Conservation (phyloP, 371 early-diverging fungal genomes). For the Actinomortierella wolfii region DNA sequence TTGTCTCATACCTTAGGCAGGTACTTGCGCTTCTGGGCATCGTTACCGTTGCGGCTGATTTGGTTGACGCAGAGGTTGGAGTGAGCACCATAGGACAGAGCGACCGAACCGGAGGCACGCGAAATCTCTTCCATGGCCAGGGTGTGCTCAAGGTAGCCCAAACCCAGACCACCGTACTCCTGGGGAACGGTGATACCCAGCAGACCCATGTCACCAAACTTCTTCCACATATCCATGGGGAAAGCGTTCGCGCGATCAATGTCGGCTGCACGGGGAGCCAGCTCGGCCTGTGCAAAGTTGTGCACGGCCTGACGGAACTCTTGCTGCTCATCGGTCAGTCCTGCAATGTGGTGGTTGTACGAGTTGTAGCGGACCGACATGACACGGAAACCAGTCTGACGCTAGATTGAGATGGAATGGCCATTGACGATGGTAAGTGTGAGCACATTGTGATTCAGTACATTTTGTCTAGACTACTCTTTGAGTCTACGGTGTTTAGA, state of each 20-base stretch:
- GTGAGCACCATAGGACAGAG: slow-evolving; percentile 95
- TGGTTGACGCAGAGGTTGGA: slow-evolving; percentile 98
- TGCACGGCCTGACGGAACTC: slow-evolving; percentile 78
- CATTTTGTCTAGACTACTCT: too few relatives aligned
- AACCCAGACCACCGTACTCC: slow-evolving; percentile 88
- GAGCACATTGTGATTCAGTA: too few relatives aligned
- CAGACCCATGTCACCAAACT: slow-evolving; percentile 95
- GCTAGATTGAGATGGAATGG: too few relatives aligned
- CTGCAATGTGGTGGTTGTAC: slow-evolving; percentile 79
- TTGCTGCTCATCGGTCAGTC: slow-evolving; percentile 73
- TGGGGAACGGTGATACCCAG: slow-evolving; percentile 89
- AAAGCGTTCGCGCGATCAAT: slow-evolving; percentile 90
- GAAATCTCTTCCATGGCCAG: slow-evolving; percentile 95
- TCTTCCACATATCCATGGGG: slow-evolving; percentile 96
- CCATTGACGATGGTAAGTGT: too few relatives aligned
- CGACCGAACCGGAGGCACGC: slow-evolving; percentile 91
- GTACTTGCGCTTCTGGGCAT: slow-evolving; percentile 89
- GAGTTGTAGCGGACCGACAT: slow-evolving; percentile 23
- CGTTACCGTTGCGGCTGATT: slow-evolving; percentile 90
- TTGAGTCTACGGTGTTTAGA: too few relatives aligned
- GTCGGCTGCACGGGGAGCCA: slow-evolving; percentile 81
- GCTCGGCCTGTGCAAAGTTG: slow-evolving; percentile 81
- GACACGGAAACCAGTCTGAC: slow-evolving; percentile 23
- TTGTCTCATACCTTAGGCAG: slow-evolving; percentile 70
- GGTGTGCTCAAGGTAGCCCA: slow-evolving; percentile 93